Evolutionary conservation across 176 grass and related monocot species (phyloP).

Genomic region (Musa beccarii): DNA sequence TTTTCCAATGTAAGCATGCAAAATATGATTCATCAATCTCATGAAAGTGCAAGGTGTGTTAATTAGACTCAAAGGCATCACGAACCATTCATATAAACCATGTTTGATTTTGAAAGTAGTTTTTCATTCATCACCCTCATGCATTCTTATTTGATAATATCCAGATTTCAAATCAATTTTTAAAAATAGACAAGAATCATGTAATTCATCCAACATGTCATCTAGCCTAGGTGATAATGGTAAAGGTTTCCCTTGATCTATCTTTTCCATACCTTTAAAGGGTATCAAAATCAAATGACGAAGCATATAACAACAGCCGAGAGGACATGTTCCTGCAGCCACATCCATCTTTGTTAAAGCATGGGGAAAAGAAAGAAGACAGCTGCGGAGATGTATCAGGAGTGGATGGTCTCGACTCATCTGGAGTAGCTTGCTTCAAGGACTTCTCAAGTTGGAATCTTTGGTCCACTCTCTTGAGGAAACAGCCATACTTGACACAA

Average conservation of each 20-base stretch:
- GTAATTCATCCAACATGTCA: no score
- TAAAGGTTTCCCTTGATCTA: slow-evolving; percentile 76
- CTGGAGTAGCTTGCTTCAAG: slow-evolving; percentile 52
- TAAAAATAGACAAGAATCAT: no score
- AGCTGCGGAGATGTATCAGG: slow-evolving; percentile 36
- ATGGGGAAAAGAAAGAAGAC: slow-evolving; percentile 34
- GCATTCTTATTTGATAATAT: no score
- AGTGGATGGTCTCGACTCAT: slow-evolving; percentile 27
- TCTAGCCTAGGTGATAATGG: slow-evolving; percentile 33
- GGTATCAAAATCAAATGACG: slow-evolving; percentile 78
- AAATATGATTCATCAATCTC: no score
- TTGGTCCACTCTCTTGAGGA: slow-evolving; percentile 81
- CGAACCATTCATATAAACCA: no score
- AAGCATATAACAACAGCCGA: slow-evolving; percentile 65
- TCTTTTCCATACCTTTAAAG: slow-evolving; percentile 57
- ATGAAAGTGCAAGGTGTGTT: no score
- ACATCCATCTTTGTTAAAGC: slow-evolving; percentile 23
- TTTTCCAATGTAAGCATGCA: no score
- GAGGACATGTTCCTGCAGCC: slow-evolving; percentile 49
- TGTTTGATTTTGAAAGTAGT: no score
- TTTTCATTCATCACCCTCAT: no score
- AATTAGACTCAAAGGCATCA: no score
- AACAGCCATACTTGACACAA: slow-evolving; percentile 90
- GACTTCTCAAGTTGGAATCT: slow-evolving; percentile 92
- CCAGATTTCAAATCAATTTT: no score